Conservation (phyloP, 495 filamentous ascomycete genomes). For the Penicillium crystallinum region DNA sequence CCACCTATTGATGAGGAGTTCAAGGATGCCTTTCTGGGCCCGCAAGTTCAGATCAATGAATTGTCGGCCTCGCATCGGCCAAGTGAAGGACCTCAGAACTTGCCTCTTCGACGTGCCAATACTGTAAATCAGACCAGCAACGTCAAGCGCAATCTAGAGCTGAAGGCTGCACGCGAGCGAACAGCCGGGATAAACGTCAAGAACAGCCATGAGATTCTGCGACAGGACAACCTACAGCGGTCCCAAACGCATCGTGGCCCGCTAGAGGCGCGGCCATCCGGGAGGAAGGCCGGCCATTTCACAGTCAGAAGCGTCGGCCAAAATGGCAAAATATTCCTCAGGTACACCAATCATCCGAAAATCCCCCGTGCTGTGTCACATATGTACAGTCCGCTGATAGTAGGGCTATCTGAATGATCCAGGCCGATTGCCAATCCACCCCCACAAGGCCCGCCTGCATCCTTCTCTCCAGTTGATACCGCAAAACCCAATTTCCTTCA, state of each 20-base stretch:
- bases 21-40: slow-evolving; percentile 12
- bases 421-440: slow-evolving; percentile 48
- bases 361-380: slow-evolving; percentile 19
- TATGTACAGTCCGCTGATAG: slow-evolving; percentile 19
- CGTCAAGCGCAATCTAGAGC: slow-evolving; percentile 28
- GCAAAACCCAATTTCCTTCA: slow-evolving; percentile 32
- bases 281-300: slow-evolving; percentile 68
- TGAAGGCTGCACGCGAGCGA: slow-evolving; percentile 28
- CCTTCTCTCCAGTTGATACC: slow-evolving; percentile 29
- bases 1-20: slow-evolving; percentile 9
- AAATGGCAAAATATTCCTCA: slow-evolving; percentile 89
- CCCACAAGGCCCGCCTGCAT: slow-evolving; percentile 27
- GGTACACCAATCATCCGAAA: slow-evolving; percentile 52
- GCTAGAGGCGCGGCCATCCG: slow-evolving; percentile 29
- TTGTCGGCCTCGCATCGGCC: slow-evolving; percentile 10
- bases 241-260: slow-evolving; percentile 27
- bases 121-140: slow-evolving; percentile 38
- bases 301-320: slow-evolving; percentile 91
- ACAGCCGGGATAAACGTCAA: slow-evolving; percentile 39
- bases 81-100: slow-evolving; percentile 15
- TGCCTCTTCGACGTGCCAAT: slow-evolving; percentile 37
- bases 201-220: slow-evolving; percentile 45
- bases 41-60: slow-evolving; percentile 20
- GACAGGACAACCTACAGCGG: slow-evolving; percentile 37
- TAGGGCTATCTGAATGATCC: slow-evolving; percentile 12